These are phyloP conservation scores for Microdochium nivale DNA, from an alignment of 2,329 filamentous ascomycete species.

Conservation along the genomic window DNA sequence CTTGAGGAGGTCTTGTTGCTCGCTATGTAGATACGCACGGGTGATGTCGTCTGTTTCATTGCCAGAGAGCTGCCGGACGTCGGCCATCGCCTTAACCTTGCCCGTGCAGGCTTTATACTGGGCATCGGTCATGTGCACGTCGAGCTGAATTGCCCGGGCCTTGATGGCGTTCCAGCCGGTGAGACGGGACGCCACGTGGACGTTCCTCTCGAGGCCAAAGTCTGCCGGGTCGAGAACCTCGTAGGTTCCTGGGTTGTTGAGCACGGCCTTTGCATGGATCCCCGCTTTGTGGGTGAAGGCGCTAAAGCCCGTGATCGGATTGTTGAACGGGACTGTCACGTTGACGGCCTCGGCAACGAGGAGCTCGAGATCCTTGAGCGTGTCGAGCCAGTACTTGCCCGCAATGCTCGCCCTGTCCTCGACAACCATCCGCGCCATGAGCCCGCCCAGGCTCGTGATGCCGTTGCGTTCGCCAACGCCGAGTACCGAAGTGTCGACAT, in stretches of 20 bases:
- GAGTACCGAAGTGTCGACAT: constrained; percentile 77
- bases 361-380: constrained; percentile 72
- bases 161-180: constrained; percentile 97
- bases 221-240: constrained; percentile 81
- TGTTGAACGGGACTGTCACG: constrained; percentile 73
- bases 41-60: constrained; percentile 92
- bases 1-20: no score
- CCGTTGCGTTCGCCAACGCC: constrained; percentile 52
- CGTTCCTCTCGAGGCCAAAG: constrained; percentile 76
- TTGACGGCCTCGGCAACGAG: constrained; percentile 67
- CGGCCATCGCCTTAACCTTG: constrained; percentile 88
- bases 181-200: constrained; percentile 59
- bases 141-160: constrained; percentile 76
- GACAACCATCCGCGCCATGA: constrained; percentile 59
- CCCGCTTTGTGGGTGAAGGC: constrained; percentile 60
- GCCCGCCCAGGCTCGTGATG: constrained; percentile 43
- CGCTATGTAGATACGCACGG: constrained; percentile 49
- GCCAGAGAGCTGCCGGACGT: constrained; percentile 75
- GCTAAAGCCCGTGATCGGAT: constrained; percentile 70
- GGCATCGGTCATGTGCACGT: constrained; percentile 66
- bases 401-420: constrained; percentile 67
- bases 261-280: constrained; percentile 67
- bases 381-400: constrained; percentile 68
- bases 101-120: constrained; percentile 70
- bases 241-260: constrained; percentile 76